Evolutionary conservation across 164 flowering plant species (phyloP), one percentile per base, ranked within the genome.

Genomic region (Umbellularia californica): DNA sequence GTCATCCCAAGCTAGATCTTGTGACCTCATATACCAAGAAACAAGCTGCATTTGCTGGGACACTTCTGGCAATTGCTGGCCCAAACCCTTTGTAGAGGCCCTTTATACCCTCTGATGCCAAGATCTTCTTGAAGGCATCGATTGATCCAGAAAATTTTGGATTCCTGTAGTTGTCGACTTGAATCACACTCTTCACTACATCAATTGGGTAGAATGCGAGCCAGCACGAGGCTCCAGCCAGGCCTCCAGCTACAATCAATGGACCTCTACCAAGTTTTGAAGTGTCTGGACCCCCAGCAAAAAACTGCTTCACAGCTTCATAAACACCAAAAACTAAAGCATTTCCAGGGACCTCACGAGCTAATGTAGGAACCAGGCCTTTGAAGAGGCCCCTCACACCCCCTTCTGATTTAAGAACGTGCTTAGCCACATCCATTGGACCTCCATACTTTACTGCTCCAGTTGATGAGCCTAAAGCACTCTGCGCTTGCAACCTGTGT

Each of bases 11-110:
- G 81, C 90, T 85, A 62, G 99, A 90, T 75, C 91, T 88, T 47
- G 97, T 89, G 65, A 95, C 78, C 77, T 95, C 99, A 81, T 90
- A 93, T 9, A 91, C 98, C 87, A 95, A 84, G 89, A 95, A 95
- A 82, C 99, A 95, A 1, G 98, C 98, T 23, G 98, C 98, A 84
- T 95, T 95, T 24, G 99, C 98, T 3, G 99, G 98, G 27, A 95
- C 84, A 75, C 99, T 95, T 62, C 98, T 83, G 3, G 86, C 93
- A 98, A 95, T 93, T 66, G 99, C 98, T 33, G 98, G 98, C 47
- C 95, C 96, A 52, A 95, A 95, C 2, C 99, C 99, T 83, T 85
- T 95, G 78, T 93, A 95, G 27, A 95, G 82, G 22, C 98, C 99
- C 77, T 89, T 88, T 0, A 89, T 82, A 33, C 99, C 99, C 78